These are phyloP conservation scores for Venustampulla echinocandica DNA, from an alignment of 495 filamentous ascomycete species.

Conservation along the genomic window DNA sequence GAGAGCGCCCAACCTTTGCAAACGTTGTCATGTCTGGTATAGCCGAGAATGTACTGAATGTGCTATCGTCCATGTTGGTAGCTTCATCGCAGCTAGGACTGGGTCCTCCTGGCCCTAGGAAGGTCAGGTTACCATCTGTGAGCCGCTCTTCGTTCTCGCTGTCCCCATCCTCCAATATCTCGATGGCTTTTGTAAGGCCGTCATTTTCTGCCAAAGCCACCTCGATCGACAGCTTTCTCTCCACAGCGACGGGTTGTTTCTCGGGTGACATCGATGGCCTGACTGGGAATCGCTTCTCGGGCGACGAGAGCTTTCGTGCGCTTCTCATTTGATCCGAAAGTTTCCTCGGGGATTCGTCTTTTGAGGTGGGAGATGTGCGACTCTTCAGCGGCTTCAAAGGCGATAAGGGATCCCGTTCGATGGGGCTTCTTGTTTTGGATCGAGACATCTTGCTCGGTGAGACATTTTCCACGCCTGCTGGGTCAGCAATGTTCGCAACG, in stretches of 20 bases:
- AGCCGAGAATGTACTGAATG: constrained; percentile 78
- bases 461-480: constrained; percentile 27
- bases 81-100: constrained; percentile 26
- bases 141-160: constrained; percentile 16
- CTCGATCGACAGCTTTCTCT: constrained; percentile 21
- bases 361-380: constrained; percentile 18
- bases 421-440: constrained; percentile 13
- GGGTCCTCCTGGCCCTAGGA: background rate
- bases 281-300: constrained; percentile 48
- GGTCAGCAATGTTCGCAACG: constrained; percentile 18
- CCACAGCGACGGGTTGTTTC: constrained; percentile 8
- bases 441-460: constrained; percentile 27
- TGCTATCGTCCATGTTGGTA: constrained; percentile 62
- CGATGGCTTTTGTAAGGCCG: constrained; percentile 34
- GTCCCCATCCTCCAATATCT: constrained; percentile 45
- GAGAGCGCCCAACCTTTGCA: constrained; percentile 54
- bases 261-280: constrained; percentile 28
- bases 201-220: constrained; percentile 29
- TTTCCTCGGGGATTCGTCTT: constrained; percentile 21
- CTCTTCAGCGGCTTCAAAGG: constrained; percentile 23
- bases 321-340: constrained; percentile 24
- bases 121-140: background rate
- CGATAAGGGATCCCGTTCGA: constrained; percentile 15
- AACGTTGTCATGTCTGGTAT: constrained; percentile 86
- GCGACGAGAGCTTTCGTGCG: constrained; percentile 37